phyloP scores from a whole-genome alignment of 176 grass and related monocot species.

The Ampelocalamus luodianensis region DNA sequence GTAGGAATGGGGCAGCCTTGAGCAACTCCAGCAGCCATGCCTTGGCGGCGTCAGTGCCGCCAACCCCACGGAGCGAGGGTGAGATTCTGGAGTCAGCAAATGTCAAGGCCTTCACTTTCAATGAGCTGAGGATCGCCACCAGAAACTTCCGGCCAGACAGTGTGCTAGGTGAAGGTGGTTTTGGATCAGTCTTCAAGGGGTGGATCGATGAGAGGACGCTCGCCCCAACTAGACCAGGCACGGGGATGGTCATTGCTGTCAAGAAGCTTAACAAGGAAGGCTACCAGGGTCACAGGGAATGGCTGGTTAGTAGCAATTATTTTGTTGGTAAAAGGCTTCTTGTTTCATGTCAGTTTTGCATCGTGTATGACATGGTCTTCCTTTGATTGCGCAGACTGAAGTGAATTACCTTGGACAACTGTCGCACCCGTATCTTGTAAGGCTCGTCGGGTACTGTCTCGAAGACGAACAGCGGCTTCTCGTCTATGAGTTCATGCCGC shows the following conservation, averaged over 20 bases:
- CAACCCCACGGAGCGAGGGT: constrained; percentile 58
- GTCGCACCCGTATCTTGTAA: constrained; percentile 72
- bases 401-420: constrained; percentile 83
- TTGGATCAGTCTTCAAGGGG: constrained; percentile 76
- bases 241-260: constrained; percentile 81
- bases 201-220: constrained; percentile 82
- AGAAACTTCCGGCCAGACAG: constrained; percentile 78
- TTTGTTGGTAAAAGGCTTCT: not conserved
- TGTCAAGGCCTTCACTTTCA: constrained; percentile 71
- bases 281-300: constrained; percentile 74
- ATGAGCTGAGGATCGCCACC: constrained; percentile 65
- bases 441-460: constrained; percentile 78
- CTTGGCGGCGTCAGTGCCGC: constrained; percentile 45
- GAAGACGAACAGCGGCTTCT: constrained; percentile 87
- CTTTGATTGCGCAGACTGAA: constrained; percentile 55
- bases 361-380: constrained; percentile 5
- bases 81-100: constrained; percentile 74
- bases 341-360: not conserved
- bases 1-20: constrained; percentile 39
- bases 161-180: constrained; percentile 74
- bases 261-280: constrained; percentile 85
- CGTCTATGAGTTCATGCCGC: constrained; percentile 86
- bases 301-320: constrained; percentile 58
- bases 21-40: constrained; percentile 58
- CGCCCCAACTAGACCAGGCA: constrained; percentile 57